phyloP scores from a whole-genome alignment of 345 rosid genomes.

The Limnanthes douglasii region DNA sequence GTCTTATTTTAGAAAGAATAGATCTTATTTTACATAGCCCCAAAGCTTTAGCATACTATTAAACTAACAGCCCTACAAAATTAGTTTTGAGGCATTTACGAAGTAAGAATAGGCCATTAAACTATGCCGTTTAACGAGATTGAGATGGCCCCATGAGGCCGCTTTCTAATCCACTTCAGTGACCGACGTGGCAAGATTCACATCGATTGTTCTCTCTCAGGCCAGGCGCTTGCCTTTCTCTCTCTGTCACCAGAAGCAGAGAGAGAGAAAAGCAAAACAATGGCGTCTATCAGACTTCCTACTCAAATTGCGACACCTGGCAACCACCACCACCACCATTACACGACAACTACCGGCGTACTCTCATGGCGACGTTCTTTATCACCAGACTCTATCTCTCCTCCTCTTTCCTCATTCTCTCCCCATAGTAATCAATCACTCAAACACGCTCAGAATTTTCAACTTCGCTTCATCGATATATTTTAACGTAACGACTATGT shows the following conservation, averaged over 20 bases:
- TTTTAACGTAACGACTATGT: neutral
- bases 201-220: slow-evolving; percentile 13
- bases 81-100: too few species aligned
- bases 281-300: slow-evolving; percentile 47
- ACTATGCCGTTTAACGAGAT: too few species aligned
- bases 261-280: slow-evolving; percentile 3
- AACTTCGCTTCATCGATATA: slow-evolving; percentile 9
- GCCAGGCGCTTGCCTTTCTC: neutral
- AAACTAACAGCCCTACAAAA: too few species aligned
- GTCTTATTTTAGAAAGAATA: too few species aligned
- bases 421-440: slow-evolving; percentile 7
- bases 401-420: slow-evolving; percentile 7
- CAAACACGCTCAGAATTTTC: neutral
- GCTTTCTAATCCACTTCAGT: neutral
- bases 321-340: slow-evolving; percentile 12
- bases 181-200: slow-evolving; percentile 24
- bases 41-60: too few species aligned
- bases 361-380: slow-evolving; percentile 19
- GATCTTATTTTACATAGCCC: too few species aligned
- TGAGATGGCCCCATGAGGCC: too few species aligned
- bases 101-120: too few species aligned
- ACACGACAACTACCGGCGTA: slow-evolving; percentile 1
- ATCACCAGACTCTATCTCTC: slow-evolving; percentile 15
- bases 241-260: neutral
- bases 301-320: slow-evolving; percentile 32